Evolutionary conservation across 805 yeast genomes (phyloP).

Genomic region (Saccharomycopsis sp.): DNA sequence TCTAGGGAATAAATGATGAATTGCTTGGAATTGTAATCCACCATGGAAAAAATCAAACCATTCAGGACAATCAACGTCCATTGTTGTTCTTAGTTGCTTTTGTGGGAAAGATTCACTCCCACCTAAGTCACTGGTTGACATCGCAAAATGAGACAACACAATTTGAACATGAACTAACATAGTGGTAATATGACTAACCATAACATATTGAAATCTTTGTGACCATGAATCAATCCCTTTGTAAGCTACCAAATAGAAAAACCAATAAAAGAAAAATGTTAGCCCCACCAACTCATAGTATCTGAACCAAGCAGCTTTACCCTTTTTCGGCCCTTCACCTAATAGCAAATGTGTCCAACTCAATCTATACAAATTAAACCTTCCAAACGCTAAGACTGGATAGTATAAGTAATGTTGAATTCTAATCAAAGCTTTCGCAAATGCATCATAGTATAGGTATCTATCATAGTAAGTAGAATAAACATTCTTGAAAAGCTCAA

Average conservation of each 20-base stretch:
- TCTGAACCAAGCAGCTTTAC: constrained; percentile 82
- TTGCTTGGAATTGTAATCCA: constrained; percentile 86
- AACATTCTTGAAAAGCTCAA: constrained; percentile 58
- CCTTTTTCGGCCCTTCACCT: constrained; percentile 76
- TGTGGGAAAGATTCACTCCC: constrained; percentile 70
- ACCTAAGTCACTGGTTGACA: constrained; percentile 87
- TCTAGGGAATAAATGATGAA: constrained; percentile 86
- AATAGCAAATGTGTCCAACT: constrained; percentile 69
- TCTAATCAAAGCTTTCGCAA: constrained; percentile 53
- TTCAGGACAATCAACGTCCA: constrained; percentile 92
- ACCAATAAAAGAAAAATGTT: constrained; percentile 71
- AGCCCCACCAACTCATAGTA: constrained; percentile 72
- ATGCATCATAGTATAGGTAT: constrained; percentile 56
- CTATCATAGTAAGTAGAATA: constrained; percentile 78
- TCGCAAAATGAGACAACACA: constrained; percentile 84
- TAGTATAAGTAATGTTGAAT: constrained; percentile 68
- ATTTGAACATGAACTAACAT: constrained; percentile 94
- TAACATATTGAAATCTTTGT: constrained; percentile 50
- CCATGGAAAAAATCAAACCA: constrained; percentile 92
- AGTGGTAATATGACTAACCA: constrained; percentile 73
- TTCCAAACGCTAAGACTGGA: constrained; percentile 72
- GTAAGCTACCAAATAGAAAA: constrained; percentile 55
- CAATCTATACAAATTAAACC: constrained; percentile 76
- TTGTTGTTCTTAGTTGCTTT: constrained; percentile 81
- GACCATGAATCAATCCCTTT: constrained; percentile 45